Percentiles rank a stretch among this genome's conserved stretches.
Evolutionary conservation across 1,139 yeast genomes (phyloP).

Genomic region (Trichomonascaceae sp.): DNA sequence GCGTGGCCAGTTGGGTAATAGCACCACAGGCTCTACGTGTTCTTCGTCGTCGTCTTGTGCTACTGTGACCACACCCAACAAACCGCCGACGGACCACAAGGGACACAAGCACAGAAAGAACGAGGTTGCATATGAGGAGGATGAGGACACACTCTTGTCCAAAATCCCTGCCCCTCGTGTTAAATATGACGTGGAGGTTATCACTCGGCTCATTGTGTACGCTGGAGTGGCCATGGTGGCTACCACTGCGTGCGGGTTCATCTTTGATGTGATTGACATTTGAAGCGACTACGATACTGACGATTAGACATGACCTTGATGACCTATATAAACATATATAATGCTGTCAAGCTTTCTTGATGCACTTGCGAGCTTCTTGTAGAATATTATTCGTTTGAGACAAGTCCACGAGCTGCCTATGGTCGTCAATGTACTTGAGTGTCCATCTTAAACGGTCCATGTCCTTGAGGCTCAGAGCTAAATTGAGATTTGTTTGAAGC

Average conservation of each 20-base stretch:
- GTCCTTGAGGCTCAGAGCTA: too few relatives aligned
- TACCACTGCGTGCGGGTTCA: conserved; percentile 12
- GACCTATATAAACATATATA: too few relatives aligned
- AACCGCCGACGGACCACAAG: not conserved
- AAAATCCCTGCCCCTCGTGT: conserved; percentile 22
- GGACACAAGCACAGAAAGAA: not conserved
- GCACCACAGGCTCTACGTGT: not conserved
- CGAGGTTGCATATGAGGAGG: conserved; percentile 1
- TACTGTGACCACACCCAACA: not conserved
- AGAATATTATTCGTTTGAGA: too few relatives aligned
- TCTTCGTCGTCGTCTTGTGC: not conserved
- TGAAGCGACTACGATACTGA: conserved; percentile 5
- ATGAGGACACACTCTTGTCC: conserved; percentile 1
- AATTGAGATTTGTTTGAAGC: too few relatives aligned
- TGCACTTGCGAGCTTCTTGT: too few relatives aligned
- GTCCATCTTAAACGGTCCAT: too few relatives aligned
- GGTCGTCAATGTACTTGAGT: too few relatives aligned
- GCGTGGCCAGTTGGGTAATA: conserved; percentile 5
- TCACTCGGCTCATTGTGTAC: conserved; percentile 61
- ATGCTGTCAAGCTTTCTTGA: too few relatives aligned
- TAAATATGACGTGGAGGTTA: conserved; percentile 59
- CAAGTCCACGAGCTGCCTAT: too few relatives aligned
- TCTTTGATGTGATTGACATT: conserved; percentile 12
- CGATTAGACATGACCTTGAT: too few relatives aligned
- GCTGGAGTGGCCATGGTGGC: conserved; percentile 46